These are phyloP conservation scores for Xylaria sp. DNA, from an alignment of 2,329 filamentous ascomycete genomes.

Conservation along the genomic window DNA sequence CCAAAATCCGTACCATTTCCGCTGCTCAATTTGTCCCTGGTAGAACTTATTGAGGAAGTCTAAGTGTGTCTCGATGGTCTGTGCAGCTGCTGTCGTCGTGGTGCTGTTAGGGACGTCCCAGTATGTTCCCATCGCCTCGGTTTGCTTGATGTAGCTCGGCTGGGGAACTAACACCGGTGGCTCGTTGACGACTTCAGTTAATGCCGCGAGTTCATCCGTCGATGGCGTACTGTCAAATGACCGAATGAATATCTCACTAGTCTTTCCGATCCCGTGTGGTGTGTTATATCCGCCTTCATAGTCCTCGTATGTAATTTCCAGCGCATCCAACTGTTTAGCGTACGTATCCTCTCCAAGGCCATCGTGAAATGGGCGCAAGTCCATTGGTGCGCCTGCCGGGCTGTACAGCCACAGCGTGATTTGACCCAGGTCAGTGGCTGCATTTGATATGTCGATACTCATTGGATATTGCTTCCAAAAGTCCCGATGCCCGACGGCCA, in stretches of 20 bases:
- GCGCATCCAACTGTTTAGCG: conserved; percentile 66
- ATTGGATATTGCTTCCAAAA: conserved; percentile 74
- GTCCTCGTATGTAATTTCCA: conserved; percentile 73
- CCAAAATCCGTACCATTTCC: conserved; percentile 72
- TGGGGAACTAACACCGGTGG: conserved; percentile 64
- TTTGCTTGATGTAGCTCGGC: conserved; percentile 61
- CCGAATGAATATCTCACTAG: conserved; percentile 66
- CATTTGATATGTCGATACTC: conserved; percentile 65
- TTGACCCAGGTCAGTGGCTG: conserved; percentile 60
- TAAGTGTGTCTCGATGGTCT: conserved; percentile 63
- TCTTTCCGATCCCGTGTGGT: conserved; percentile 67
- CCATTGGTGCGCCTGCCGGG: conserved; percentile 65
- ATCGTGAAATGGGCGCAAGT: conserved; percentile 68
- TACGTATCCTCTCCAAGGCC: conserved; percentile 67
- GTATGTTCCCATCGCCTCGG: conserved; percentile 65
- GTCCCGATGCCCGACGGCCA: conserved; percentile 67
- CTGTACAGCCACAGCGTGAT: conserved; percentile 72
- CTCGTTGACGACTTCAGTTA: conserved; percentile 60
- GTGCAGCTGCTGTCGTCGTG: conserved; percentile 44
- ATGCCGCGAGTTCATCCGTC: conserved; percentile 56
- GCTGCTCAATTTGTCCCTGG: conserved; percentile 64
- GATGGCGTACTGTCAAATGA: conserved; percentile 65
- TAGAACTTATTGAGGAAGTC: conserved; percentile 69
- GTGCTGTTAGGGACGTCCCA: conserved; percentile 58
- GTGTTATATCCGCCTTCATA: conserved; percentile 66